These are phyloP conservation scores for Nothopassalora personata DNA, from an alignment of 2,329 filamentous ascomycete species.

Conservation along the genomic window DNA sequence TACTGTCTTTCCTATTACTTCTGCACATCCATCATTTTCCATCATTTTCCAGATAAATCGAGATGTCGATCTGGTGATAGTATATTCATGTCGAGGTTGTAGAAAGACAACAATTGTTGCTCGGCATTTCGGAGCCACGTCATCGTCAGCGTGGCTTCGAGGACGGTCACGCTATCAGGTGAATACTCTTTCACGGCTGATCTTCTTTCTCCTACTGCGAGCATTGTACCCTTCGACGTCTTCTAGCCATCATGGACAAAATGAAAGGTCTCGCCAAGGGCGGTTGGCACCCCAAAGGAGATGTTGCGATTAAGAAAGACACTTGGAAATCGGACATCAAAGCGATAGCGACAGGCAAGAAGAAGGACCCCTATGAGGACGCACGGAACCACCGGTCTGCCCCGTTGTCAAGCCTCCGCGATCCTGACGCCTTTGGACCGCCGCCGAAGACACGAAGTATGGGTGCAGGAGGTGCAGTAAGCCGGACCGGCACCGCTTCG, in stretches of 20 bases:
- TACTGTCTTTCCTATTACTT: neutral
- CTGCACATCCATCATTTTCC: neutral
- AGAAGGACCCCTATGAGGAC: constrained; percentile 35
- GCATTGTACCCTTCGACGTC: neutral
- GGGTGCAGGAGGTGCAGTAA: constrained; percentile 29
- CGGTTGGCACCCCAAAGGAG: constrained; percentile 45
- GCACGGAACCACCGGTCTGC: constrained; percentile 51
- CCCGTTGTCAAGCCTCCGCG: constrained; percentile 66
- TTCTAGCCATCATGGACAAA: constrained; percentile 24
- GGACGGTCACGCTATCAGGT: neutral
- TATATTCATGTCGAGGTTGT: neutral
- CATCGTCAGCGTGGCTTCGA: neutral
- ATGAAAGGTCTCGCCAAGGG: constrained; percentile 41
- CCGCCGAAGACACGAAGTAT: constrained; percentile 58
- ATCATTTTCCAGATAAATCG: too few species aligned
- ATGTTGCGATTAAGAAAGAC: constrained; percentile 50
- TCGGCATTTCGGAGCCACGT: neutral
- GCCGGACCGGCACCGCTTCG: constrained; percentile 34
- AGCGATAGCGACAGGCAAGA: constrained; percentile 45
- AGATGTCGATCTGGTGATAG: too few species aligned
- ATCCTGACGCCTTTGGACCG: constrained; percentile 68
- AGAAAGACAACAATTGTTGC: neutral
- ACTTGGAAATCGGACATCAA: constrained; percentile 43
- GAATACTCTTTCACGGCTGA: neutral
- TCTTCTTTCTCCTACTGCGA: neutral